These are phyloP conservation scores for Pestalotiopsis sp. DNA, from an alignment of 2,329 filamentous ascomycete species.

Conservation along the genomic window DNA sequence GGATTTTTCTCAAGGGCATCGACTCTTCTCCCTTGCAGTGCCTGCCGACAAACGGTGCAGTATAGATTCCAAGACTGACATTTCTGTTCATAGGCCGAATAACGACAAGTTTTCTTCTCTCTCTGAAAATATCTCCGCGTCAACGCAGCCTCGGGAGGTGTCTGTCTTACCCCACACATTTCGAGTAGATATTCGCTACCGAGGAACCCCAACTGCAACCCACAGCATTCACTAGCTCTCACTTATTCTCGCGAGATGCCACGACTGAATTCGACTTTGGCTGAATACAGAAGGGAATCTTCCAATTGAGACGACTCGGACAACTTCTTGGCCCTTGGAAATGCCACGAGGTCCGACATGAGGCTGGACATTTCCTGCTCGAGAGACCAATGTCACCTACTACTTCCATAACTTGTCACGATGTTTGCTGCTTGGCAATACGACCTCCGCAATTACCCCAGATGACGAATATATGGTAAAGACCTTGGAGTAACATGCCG, in stretches of 20 bases:
- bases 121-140: not conserved
- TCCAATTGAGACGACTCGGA: not conserved
- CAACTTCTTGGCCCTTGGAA: too few species aligned
- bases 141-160: not conserved
- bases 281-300: not conserved
- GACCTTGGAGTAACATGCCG: not conserved
- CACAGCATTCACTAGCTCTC: too few species aligned
- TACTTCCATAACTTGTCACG: not conserved
- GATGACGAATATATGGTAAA: not conserved
- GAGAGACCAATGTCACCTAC: not conserved
- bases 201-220: not conserved
- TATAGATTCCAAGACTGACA: too few species aligned
- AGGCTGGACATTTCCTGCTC: not conserved
- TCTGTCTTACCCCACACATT: not conserved
- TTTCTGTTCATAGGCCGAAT: too few species aligned
- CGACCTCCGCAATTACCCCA: not conserved
- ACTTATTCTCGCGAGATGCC: not conserved
- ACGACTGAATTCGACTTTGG: not conserved
- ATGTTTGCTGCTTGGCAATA: not conserved
- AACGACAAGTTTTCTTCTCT: too few species aligned
- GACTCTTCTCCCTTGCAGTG: too few species aligned
- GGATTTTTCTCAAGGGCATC: not conserved
- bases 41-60: too few species aligned
- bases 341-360: not conserved
- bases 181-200: not conserved